A percentile compares a stretch with the other conserved stretches of the same genome.
phyloP scores from a whole-genome alignment of 2,329 filamentous ascomycete genomes.

The Akanthomyces dipterigenus region DNA sequence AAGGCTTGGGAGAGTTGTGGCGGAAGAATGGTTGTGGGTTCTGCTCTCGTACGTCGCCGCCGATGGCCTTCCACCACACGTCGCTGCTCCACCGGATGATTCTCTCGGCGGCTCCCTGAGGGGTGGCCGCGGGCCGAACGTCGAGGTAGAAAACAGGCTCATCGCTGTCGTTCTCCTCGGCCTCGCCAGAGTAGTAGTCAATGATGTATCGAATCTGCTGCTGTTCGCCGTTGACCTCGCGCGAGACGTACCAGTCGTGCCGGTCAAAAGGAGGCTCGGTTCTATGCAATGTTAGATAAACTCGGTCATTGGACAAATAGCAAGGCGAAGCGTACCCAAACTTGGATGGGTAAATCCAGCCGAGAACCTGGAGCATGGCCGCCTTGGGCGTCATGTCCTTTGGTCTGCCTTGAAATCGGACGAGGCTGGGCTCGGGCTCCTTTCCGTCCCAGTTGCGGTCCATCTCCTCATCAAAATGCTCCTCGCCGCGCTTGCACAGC shows the following conservation, averaged over 20 bases:
- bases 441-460: conserved; percentile 47
- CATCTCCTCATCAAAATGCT: conserved; percentile 42
- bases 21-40: conserved; percentile 30
- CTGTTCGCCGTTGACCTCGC: conserved; percentile 58
- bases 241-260: conserved; percentile 91
- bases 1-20: conserved; percentile 13
- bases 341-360: conserved; percentile 68
- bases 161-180: conserved; percentile 69
- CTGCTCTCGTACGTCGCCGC: conserved; percentile 55
- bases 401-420: conserved; percentile 84
- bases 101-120: conserved; percentile 72
- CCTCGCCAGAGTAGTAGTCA: conserved; percentile 85
- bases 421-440: conserved; percentile 60
- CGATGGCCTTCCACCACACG: conserved; percentile 85
- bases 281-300: conserved; percentile 33
- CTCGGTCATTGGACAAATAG: not conserved
- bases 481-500: conserved; percentile 67
- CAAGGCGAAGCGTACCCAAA: conserved; percentile 55
- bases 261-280: conserved; percentile 87
- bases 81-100: conserved; percentile 86
- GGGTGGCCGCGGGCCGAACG: conserved; percentile 81
- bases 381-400: conserved; percentile 89
- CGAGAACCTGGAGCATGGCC: conserved; percentile 72
- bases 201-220: conserved; percentile 91
- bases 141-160: conserved; percentile 96